These are phyloP conservation scores for Meripilus lineatus DNA, from an alignment of 1,284 basidiomycete species.

Conservation along the genomic window DNA sequence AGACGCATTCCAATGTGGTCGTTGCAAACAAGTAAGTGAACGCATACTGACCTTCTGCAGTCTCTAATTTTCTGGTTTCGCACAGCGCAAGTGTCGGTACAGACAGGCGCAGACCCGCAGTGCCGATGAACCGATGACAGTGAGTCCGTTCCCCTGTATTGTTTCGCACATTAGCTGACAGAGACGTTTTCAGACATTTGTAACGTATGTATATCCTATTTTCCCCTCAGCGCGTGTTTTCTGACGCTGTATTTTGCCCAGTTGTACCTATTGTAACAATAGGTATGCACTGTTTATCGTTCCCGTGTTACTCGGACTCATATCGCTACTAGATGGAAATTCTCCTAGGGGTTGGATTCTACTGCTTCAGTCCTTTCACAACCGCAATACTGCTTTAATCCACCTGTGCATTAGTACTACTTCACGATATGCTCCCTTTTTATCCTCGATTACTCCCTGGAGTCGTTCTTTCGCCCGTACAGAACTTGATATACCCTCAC, in stretches of 20 bases:
- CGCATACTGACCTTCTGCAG: neutral
- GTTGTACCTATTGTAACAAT: conserved; percentile 58
- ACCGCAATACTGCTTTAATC: too few relatives aligned
- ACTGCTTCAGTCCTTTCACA: too few relatives aligned
- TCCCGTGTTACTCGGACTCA: conserved; percentile 4
- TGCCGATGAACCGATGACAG: conserved; percentile 97
- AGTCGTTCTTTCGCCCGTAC: too few relatives aligned
- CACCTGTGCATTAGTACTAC: neutral
- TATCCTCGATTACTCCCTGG: too few relatives aligned
- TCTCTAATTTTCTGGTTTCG: conserved; percentile 5
- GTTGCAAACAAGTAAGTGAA: conserved; percentile 74
- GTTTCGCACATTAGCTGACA: conserved; percentile 12
- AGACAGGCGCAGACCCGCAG: conserved; percentile 93
- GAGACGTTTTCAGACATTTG: conserved; percentile 25
- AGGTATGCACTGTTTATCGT: conserved; percentile 32
- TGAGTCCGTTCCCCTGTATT: conserved; percentile 36
- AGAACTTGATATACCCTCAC: too few relatives aligned
- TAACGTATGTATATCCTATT: conserved; percentile 24
- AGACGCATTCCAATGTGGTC: conserved; percentile 94
- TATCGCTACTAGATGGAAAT: conserved; percentile 58
- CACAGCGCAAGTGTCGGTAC: conserved; percentile 84
- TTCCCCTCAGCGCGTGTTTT: neutral
- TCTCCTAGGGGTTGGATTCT: conserved; percentile 40
- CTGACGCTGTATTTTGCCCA: conserved; percentile 18
- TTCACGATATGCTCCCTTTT: neutral